Base-by-base conservation (phyloP, 495 filamentous ascomycete genomes). In the Aspergillus incahuasiensis region DNA sequence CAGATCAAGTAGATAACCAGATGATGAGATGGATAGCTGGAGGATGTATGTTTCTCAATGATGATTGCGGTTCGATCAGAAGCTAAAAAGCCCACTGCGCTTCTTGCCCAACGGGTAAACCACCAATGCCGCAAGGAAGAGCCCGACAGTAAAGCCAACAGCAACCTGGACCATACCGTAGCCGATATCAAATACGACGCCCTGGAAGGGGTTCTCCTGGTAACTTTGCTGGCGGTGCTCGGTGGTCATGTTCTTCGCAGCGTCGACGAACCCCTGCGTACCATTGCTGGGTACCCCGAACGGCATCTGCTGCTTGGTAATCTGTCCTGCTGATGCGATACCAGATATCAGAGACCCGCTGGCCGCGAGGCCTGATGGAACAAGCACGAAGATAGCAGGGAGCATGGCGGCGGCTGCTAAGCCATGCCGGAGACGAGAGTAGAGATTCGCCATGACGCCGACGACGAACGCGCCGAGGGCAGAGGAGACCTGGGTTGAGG, bases 81-180 rank as follows among this genome's bases (percentile, higher is more conserved):
- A 95, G 63, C 86, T 91, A 63, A 95, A 96, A 48, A 97, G 71
- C 7, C 91, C 92, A 67, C 88, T 92, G 56, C 91, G 83, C 67
- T 86, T 87, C 75, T 96, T 97, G 11, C 92, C 91, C 57, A 95
- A 75, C 1, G 92, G 92, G 78, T 97, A 97, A 4, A 97, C 85
- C 21, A 96, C 75, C 57, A 96, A 64, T 3, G 90, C 89, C 49
- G 89, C 90, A 46, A 95, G 72, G 64, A 95, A 96, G 30, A 97
- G 70, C 7, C 92, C 92, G 2, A 96, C 90, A 2, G 91, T 92
- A 57, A 95, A 95, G 21, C 89, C 92, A 65, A 96, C 92, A 5
- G 92, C 92, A 13, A 97, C 83, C 64, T 97, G 89, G 44, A 97
- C 84, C 75, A 97, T 94, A 35, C 82, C 86, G 59, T 88, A 91